Base-by-base conservation (phyloP, 768 basidiomycete genomes). In the Leccinum uliginosum region DNA sequence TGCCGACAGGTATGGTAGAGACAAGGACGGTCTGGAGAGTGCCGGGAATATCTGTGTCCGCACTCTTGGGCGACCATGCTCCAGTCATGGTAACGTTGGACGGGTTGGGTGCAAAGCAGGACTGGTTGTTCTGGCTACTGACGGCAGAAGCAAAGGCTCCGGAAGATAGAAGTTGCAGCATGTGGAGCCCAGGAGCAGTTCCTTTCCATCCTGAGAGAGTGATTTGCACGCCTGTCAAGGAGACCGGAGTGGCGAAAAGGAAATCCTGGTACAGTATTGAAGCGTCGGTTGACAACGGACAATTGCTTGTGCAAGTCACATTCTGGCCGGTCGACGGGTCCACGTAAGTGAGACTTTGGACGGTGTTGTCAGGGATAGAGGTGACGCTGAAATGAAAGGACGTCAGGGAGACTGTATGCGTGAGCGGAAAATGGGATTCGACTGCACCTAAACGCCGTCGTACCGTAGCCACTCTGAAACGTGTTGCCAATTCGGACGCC, bases 401-500 rank as follows among this genome's bases (percentile, higher is more conserved):
- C 49, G 38, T 66, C 19, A 40, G 63, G n/a, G 26, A 50, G 40
- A 40, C 26, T 51, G 29, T 46, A 55, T 34, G 40, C 23, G 29
- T 6, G 21, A 45, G 27, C 15, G 11, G 14, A 29, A 45, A 19
- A 38, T 1, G 10, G 30, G 26, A 24, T 45, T 59, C 30, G 32
- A 48, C 12, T 49, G 45, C 71, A 95, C 95, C 82, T 88, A 74
- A 99, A 99, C 5, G 77, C 80, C n/a, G 84, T 90, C 1, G 96
- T 96, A 43, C 93, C 89, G 62, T 89, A 85, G 52, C 85, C 82
- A 51, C 78, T 73, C 60, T 86, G 78, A 71, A 96, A 91, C 8
- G 93, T 95, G 74, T 99, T 98, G 26, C 93, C 95, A 27, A 99
- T 76, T 46, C 97, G 84, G 49, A 98, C 68, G 5, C 96, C 97